A percentile compares a stretch with the other conserved stretches of the same genome.
Evolutionary conservation across 2,329 filamentous ascomycete genomes (phyloP).

Genomic region (Alternaria sp.): DNA sequence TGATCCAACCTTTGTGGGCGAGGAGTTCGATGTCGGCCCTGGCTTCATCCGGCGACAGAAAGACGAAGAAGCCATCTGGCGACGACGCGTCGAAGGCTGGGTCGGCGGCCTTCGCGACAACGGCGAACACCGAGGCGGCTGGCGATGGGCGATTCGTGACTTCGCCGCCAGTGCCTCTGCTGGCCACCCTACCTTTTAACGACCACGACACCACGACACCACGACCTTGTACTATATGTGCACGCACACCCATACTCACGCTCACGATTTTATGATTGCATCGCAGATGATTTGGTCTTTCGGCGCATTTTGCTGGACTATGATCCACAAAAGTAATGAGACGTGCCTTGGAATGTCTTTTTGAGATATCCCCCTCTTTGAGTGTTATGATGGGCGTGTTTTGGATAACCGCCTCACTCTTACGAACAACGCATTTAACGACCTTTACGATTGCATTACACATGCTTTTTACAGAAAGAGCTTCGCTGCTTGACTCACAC

Average conservation of each 20-base stretch:
- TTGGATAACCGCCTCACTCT: constrained; percentile 43
- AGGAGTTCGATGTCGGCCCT: constrained; percentile 97
- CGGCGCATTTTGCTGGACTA: constrained; percentile 27
- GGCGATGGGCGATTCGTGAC: constrained; percentile 76
- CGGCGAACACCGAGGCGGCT: constrained; percentile 56
- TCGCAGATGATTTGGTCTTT: constrained; percentile 28
- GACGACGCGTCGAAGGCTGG: constrained; percentile 87
- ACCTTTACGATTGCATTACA: constrained; percentile 30
- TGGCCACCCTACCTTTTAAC: constrained; percentile 24
- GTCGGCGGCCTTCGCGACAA: constrained; percentile 63
- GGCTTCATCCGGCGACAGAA: constrained; percentile 89
- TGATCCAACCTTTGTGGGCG: constrained; percentile 67
- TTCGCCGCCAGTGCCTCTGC: constrained; percentile 46
- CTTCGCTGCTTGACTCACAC: constrained; percentile 16
- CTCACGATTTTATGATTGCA: constrained; percentile 42
- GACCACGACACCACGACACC: not conserved
- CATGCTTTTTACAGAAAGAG: constrained; percentile 15
- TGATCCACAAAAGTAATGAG: constrained; percentile 36
- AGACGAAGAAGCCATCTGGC: constrained; percentile 92
- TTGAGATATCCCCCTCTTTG: constrained; percentile 37
- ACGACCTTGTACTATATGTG: constrained; percentile 13
- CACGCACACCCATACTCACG: constrained; percentile 16
- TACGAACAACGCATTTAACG: constrained; percentile 42
- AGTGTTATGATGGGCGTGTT: constrained; percentile 44
- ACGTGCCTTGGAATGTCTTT: constrained; percentile 26